Percentiles rank a stretch among this genome's conserved stretches.
These are phyloP conservation scores for Biscogniauxia mediterranea DNA, from an alignment of 2,329 filamentous ascomycete genomes.

Conservation along the genomic window DNA sequence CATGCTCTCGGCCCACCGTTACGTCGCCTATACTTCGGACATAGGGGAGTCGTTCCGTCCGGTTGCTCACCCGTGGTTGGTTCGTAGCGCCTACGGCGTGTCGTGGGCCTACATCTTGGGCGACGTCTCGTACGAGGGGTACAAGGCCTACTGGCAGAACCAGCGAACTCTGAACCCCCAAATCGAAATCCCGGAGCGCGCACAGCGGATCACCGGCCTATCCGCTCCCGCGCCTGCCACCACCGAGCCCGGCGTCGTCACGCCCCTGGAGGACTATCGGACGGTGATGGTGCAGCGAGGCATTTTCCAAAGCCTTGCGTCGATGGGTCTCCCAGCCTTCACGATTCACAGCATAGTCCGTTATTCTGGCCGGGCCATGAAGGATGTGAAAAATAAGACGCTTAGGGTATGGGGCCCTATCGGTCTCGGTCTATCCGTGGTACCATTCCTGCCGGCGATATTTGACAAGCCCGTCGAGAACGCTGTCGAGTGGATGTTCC, in stretches of 20 bases:
- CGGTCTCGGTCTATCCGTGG: slow-evolving; percentile 72
- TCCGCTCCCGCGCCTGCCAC: slow-evolving; percentile 31
- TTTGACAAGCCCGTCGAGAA: slow-evolving; percentile 94
- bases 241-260: slow-evolving; percentile 42
- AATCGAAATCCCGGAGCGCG: slow-evolving; percentile 50
- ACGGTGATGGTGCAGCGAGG: slow-evolving; percentile 88
- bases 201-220: slow-evolving; percentile 49
- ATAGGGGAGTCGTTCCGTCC: slow-evolving; percentile 96
- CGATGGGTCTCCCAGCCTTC: slow-evolving; percentile 91
- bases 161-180: slow-evolving; percentile 71
- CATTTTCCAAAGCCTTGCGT: slow-evolving; percentile 86
- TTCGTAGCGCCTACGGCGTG: slow-evolving; percentile 81
- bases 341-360: slow-evolving; percentile 91
- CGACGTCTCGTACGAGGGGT: slow-evolving; percentile 89
- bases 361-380: slow-evolving; percentile 85
- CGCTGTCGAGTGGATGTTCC: slow-evolving; percentile 86
- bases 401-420: slow-evolving; percentile 88
- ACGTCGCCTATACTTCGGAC: slow-evolving; percentile 95
- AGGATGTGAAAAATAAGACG: slow-evolving; percentile 71
- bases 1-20: slow-evolving; percentile 85
- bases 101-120: slow-evolving; percentile 92
- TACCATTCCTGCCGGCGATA: slow-evolving; percentile 78
- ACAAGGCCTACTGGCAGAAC: slow-evolving; percentile 90
- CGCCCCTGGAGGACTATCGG: slow-evolving; percentile 84
- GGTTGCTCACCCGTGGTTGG: slow-evolving; percentile 79